A percentile compares a stretch with the other conserved stretches of the same genome.
Conservation (phyloP, 768 basidiomycete species). For the Galerina sulciceps region DNA sequence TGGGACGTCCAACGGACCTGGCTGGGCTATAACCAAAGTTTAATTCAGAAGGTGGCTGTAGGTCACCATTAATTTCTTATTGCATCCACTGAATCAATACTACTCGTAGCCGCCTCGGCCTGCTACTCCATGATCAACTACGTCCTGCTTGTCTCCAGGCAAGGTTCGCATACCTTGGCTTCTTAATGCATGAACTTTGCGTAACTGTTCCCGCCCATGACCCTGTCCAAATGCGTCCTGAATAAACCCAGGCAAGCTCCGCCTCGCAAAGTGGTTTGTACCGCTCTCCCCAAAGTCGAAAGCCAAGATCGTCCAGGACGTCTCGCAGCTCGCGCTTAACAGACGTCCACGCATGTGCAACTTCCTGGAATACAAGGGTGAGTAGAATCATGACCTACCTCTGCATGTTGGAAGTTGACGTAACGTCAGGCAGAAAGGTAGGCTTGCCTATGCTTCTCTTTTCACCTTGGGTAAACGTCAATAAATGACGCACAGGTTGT, state of each 20-base stretch:
- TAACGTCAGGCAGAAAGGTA: conserved; percentile 33
- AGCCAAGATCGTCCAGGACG: conserved; percentile 93
- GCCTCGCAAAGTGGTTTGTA: conserved; percentile 95
- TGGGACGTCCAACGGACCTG: too few species aligned
- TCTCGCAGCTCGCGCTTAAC: conserved; percentile 89
- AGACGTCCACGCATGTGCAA: conserved; percentile 93
- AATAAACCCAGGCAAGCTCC: conserved; percentile 73
- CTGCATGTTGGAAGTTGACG: background rate
- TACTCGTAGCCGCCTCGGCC: too few species aligned
- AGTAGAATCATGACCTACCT: background rate
- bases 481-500: conserved; percentile 60
- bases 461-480: background rate
- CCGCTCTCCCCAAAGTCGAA: conserved; percentile 82
- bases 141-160: conserved; percentile 90
- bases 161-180: conserved; percentile 55
- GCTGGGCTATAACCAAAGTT: too few species aligned
- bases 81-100: too few species aligned
- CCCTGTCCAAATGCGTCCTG: too few species aligned
- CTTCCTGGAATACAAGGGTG: conserved; percentile 95
- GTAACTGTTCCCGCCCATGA: background rate
- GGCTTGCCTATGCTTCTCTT: background rate
- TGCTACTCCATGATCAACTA: conserved; percentile 78
- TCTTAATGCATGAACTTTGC: background rate
- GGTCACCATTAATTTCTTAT: too few species aligned
- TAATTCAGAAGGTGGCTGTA: too few species aligned